Evolutionary conservation across 768 basidiomycete species (phyloP), one percentile per base, ranked within the genome.

Genomic region (Mycena sanguinolenta): DNA sequence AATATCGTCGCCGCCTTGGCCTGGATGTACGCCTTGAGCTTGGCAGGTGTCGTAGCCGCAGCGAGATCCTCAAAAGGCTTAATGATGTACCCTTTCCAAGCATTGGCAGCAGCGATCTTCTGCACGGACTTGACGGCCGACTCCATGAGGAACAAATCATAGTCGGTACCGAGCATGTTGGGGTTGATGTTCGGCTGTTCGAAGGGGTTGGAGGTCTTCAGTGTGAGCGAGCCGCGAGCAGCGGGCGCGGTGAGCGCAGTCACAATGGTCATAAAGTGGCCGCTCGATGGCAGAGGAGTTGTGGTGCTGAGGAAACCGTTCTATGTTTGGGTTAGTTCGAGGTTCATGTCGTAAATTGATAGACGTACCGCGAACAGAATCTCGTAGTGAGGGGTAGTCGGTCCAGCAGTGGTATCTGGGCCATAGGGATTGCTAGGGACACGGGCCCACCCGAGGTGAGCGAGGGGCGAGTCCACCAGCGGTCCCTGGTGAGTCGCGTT

Each of bases 11-110:
- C 58, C 62, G 0, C 69, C 71, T 21, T 72, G 10, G 73, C 54
- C 4, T 78, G 73, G 23, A 79, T 73, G 49, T 72, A 79, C 1
- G 49, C 73, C 28, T 76, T 73, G 30, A 19, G 73, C 75, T 0
- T 34, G 77, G 57, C 4, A 67, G 17, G 1, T 74, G 75, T 53
- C 74, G 73, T 34, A 10, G 32, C 32, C 32, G 32, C 32, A 4
- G 75, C 74, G 12, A 78, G 71, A 13, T 67, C 58, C 19, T 63
- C 71, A 39, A 72, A 66, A 4, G 74, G 67, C 1, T 65, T 52
- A 0, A 77, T 21, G 19, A 84, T 63, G 52, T 67, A 82, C 14
- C 74, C 77, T 3, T 72, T 53, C 79, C 79, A 84, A 0, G 76
- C 72, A 23, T 75, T 38, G 0, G 78, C 77, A 5, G 75, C 55